Percentiles rank a stretch among this genome's conserved stretches.
These are phyloP conservation scores for Avena sativa DNA, from an alignment of 176 grass and related monocot genomes.

Conservation along the genomic window DNA sequence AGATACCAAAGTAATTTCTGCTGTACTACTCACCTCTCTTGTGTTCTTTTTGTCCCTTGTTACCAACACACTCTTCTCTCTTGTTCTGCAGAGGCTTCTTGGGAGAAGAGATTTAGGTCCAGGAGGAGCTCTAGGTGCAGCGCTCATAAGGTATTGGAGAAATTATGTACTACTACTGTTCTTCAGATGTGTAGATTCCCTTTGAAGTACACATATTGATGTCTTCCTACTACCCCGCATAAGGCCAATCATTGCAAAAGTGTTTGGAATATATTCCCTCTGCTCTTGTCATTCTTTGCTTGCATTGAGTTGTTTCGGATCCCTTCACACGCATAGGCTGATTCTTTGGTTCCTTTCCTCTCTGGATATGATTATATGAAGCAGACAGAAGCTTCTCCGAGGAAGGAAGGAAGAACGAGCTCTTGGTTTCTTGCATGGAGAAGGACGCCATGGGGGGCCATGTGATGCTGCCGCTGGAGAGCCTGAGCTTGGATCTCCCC, in stretches of 20 bases:
- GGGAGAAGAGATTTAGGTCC: not conserved
- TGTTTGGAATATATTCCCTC: conserved; percentile 48
- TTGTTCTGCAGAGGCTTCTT: conserved; percentile 9
- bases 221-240: conserved; percentile 21
- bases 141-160: conserved; percentile 38
- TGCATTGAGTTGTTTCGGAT: conserved; percentile 47
- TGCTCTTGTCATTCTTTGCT: conserved; percentile 52
- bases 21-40: not conserved
- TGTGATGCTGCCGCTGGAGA: conserved; percentile 51
- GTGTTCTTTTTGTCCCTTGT: not conserved
- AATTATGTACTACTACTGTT: conserved; percentile 12
- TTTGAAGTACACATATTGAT: conserved; percentile 15
- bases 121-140: conserved; percentile 3
- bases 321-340: conserved; percentile 38
- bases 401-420: conserved; percentile 5
- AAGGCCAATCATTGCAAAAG: conserved; percentile 49
- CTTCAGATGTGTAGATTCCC: conserved; percentile 28
- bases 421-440: conserved; percentile 31
- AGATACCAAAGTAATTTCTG: conserved; percentile 32
- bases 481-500: conserved; percentile 49
- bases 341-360: not conserved
- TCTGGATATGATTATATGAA: not conserved
- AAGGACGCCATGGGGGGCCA: conserved; percentile 15
- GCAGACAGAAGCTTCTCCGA: conserved; percentile 45
- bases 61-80: not conserved